These are phyloP conservation scores for Lyophyllum atratum DNA, from an alignment of 768 basidiomycete genomes.

Conservation along the genomic window DNA sequence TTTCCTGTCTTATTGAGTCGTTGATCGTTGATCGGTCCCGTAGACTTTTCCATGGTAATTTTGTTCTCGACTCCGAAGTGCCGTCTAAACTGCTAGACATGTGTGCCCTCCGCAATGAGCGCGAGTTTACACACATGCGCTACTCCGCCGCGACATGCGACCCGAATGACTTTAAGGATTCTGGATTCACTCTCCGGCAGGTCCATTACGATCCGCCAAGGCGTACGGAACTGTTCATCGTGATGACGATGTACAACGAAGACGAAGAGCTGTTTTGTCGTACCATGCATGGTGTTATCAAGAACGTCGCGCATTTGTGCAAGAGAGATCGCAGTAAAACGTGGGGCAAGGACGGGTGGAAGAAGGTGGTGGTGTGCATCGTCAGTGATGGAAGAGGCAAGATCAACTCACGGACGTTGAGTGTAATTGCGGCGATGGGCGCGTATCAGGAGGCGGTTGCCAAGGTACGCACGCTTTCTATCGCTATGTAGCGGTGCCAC, in stretches of 20 bases:
- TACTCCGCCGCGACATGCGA: conserved; percentile 96
- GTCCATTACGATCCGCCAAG: conserved; percentile 90
- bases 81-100: conserved; percentile 89
- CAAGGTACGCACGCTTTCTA: conserved; percentile 51
- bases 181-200: conserved; percentile 87
- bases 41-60: conserved; percentile 89
- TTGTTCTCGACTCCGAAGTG: conserved; percentile 87
- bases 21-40: not conserved
- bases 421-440: conserved; percentile 91
- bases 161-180: conserved; percentile 85
- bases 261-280: conserved; percentile 88
- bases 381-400: conserved; percentile 86
- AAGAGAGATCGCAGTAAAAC: conserved; percentile 86
- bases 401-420: conserved; percentile 82
- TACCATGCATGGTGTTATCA: conserved; percentile 96
- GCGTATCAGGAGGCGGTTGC: conserved; percentile 94
- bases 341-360: conserved; percentile 98
- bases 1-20: conserved; percentile 20
- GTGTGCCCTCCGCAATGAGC: conserved; percentile 73
- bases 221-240: conserved; percentile 92
- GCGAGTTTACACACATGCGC: conserved; percentile 95
- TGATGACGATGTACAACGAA: conserved; percentile 98
- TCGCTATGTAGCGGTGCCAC: not conserved
- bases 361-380: conserved; percentile 94
- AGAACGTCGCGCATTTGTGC: conserved; percentile 89